Conservation (phyloP, 495 filamentous ascomycete genomes). For the Daldinia vernicosa region DNA sequence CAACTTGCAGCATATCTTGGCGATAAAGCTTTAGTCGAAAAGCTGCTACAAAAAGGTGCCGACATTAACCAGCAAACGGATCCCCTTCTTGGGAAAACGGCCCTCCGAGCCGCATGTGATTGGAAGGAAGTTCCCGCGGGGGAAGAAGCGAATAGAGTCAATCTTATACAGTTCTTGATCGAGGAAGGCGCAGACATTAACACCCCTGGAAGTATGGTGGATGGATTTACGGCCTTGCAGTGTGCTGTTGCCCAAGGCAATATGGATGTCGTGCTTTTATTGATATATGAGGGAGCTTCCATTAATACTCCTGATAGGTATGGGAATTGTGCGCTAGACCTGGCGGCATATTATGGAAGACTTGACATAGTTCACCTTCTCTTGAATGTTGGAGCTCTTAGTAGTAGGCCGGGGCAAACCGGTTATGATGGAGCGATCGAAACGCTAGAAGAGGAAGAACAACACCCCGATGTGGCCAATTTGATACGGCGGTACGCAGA, state of each 20-base stretch:
- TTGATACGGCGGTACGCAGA: not conserved
- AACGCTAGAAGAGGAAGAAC: not conserved
- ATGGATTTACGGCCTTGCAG: not conserved
- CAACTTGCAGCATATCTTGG: not conserved
- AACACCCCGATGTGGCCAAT: not conserved
- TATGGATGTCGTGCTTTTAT: not conserved
- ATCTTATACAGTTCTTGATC: not conserved
- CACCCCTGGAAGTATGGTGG: not conserved
- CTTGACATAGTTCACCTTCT: not conserved
- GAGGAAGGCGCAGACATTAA: not conserved
- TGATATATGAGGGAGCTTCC: not conserved
- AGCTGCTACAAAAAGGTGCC: not conserved
- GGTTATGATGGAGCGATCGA: not conserved
- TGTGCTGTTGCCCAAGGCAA: not conserved
- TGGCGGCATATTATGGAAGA: not conserved
- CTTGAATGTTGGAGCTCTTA: not conserved
- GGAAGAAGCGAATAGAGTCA: not conserved
- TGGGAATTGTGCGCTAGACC: not conserved
- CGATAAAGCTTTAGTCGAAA: not conserved
- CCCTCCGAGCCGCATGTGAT: not conserved
- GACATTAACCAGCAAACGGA: not conserved
- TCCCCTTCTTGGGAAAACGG: no score
- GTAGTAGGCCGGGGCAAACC: not conserved
- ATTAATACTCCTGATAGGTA: not conserved
- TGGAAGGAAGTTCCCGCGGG: not conserved